These are phyloP conservation scores for Ascochyta lentis DNA, from an alignment of 2,329 filamentous ascomycete genomes.

Conservation along the genomic window DNA sequence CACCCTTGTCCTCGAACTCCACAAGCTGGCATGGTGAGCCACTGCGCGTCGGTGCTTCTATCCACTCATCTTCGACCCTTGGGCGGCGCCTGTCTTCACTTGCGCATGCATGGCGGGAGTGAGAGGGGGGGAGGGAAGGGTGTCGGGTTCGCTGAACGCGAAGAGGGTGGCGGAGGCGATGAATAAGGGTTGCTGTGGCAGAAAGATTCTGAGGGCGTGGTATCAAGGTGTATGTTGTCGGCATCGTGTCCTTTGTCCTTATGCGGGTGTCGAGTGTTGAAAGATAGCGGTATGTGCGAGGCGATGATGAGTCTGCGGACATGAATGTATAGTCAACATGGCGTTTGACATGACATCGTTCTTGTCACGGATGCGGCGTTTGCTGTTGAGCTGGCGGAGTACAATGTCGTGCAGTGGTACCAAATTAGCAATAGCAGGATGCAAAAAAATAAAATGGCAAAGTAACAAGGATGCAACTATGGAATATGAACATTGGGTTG, in stretches of 20 bases:
- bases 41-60: constrained; percentile 8
- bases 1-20: constrained; percentile 23
- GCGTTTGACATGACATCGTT: constrained; percentile 12
- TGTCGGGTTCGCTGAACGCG: constrained; percentile 7
- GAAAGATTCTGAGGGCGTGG: background rate
- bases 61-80: constrained; percentile 4
- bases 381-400: constrained; percentile 16
- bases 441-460: background rate
- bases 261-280: background rate
- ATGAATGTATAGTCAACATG: background rate
- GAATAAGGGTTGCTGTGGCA: constrained; percentile 18
- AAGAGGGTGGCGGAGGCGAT: constrained; percentile 21
- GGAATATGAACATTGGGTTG: background rate
- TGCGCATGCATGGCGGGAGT: background rate
- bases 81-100: background rate
- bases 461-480: background rate
- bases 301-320: background rate
- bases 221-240: background rate
- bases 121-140: background rate
- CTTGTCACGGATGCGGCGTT: constrained; percentile 20
- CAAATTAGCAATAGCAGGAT: background rate
- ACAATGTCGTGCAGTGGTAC: background rate
- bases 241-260: background rate
- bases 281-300: background rate
- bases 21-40: constrained; percentile 12